Base-by-base conservation (phyloP, 371 early-diverging fungal genomes). In the Apophysomyces ossiformis region DNA sequence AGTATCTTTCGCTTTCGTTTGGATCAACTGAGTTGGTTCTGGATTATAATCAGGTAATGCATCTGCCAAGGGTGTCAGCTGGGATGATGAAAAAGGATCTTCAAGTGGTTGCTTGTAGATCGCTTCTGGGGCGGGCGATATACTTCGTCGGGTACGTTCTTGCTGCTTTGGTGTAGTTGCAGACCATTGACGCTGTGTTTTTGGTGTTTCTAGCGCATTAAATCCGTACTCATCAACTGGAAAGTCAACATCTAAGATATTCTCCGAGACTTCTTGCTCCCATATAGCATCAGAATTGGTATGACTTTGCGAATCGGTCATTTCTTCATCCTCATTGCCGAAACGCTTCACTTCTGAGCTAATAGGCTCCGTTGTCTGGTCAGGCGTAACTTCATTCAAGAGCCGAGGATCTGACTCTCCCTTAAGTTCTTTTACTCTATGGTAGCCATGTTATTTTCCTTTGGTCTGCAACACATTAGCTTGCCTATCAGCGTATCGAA, bases 401-500 rank as follows among this genome's bases (percentile, higher is more conserved):
- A 78, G 58, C 12, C 75, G 70, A 57, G 75, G 72, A 58, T 76
- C 80, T 26, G 78, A 72, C 57, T 83, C 83, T 9, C 83, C 80
- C 63, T 71, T 73, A 1, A 83, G 41, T 32, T 83, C 77, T 35
- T 83, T 83, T 4, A 83, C 71, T 60, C 76, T 75, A 37, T 58
- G 5, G 4, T 58, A n/a, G 5, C 21, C 2, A 21, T 50, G 21
- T 21, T 21, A 7, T 26, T 50, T 18, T 54, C 15, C 21, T 15
- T 59, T 58, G 50, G 26, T 44, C 15, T 26, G 8, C 39, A n/a
- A 41, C 32, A 41, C 60, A 84, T 86, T 64, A 85, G 39, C 84
- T 61, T 76, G 70, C 77, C 93, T 93, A 76, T 97, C 96, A 2
- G 99, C 99, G 78, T 99, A 99, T 57, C 99, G 89, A 41, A 99